Conservation (phyloP, 2,329 filamentous ascomycete genomes). For the Colletotrichum eremochloae region DNA sequence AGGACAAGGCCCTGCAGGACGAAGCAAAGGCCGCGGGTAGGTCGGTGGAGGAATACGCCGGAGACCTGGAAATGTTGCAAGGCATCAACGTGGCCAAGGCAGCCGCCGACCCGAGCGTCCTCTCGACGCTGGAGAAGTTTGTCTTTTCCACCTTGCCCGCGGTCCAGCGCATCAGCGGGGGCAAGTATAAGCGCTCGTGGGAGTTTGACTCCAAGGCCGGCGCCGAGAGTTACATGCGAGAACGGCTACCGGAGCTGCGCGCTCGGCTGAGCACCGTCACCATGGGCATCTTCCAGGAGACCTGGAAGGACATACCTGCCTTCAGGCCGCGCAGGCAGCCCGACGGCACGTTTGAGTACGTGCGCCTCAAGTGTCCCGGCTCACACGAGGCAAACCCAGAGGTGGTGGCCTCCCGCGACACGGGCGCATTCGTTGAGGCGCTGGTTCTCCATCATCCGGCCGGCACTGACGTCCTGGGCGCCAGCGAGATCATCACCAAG, state of each 20-base stretch:
- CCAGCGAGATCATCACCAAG: constrained; percentile 32
- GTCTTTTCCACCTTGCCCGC: constrained; percentile 21
- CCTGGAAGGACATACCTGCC: constrained; percentile 37
- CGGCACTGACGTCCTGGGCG: constrained; percentile 37
- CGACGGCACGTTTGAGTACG: constrained; percentile 33
- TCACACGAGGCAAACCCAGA: constrained; percentile 13
- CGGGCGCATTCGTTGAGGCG: constrained; percentile 43
- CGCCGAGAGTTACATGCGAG: constrained; percentile 14
- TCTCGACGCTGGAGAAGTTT: constrained; percentile 40
- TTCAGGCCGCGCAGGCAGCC: constrained; percentile 36
- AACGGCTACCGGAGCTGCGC: constrained; percentile 36
- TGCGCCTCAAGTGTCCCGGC: constrained; percentile 9
- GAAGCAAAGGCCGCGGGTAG: constrained; percentile 29
- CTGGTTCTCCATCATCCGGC: constrained; percentile 32
- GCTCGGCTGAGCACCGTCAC: constrained; percentile 38
- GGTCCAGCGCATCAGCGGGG: constrained; percentile 12
- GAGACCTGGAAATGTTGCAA: constrained; percentile 41
- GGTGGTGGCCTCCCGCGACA: constrained; percentile 38
- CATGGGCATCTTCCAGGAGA: constrained; percentile 41
- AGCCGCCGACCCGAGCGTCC: constrained; percentile 29
- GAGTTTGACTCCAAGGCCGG: constrained; percentile 36
- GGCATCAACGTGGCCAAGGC: constrained; percentile 44
- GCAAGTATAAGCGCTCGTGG: constrained; percentile 25
- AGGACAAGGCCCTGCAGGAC: constrained; percentile 10
- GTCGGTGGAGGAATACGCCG: constrained; percentile 39